A percentile compares a stretch with the other conserved stretches of the same genome.
phyloP scores from a whole-genome alignment of 768 basidiomycete genomes.

The Mycena chlorophos region DNA sequence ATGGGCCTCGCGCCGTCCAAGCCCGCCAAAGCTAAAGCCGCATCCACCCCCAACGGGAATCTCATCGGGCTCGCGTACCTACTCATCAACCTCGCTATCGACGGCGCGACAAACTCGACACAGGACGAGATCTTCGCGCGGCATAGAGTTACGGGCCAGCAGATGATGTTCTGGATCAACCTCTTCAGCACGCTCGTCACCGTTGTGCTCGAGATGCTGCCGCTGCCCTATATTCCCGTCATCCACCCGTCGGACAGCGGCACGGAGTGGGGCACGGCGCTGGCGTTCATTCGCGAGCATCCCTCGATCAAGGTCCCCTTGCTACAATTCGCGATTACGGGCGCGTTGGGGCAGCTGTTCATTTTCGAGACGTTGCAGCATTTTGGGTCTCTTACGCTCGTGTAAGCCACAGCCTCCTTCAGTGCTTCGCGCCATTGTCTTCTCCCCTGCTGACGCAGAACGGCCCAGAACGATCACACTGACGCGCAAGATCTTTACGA shows the following conservation, averaged over 20 bases:
- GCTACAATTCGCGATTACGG: constrained; percentile 82
- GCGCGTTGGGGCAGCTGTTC: constrained; percentile 94
- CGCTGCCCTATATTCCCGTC: constrained; percentile 79
- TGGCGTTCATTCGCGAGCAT: constrained; percentile 76
- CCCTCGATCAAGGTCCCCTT: constrained; percentile 74
- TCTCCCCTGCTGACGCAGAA: no score
- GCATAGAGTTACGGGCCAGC: constrained; percentile 78
- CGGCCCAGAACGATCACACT: constrained; percentile 86
- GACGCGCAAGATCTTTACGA: constrained; percentile 95
- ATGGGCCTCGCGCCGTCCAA: constrained; percentile 74
- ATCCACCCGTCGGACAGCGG: constrained; percentile 67
- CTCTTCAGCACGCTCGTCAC: constrained; percentile 78
- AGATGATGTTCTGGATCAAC: constrained; percentile 99
- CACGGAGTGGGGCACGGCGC: constrained; percentile 65
- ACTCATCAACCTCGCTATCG: constrained; percentile 83
- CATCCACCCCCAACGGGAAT: constrained; percentile 50
- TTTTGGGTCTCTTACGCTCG: constrained; percentile 86
- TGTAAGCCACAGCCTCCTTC: constrained; percentile 49
- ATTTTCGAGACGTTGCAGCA: constrained; percentile 95
- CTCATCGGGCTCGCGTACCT: constrained; percentile 75
- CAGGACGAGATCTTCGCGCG: constrained; percentile 94
- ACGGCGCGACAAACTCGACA: constrained; percentile 92
- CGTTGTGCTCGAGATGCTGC: constrained; percentile 66
- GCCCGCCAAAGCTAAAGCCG: constrained; percentile 36
- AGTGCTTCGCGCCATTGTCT: constrained; percentile 9